Percentiles rank a stretch among this genome's conserved stretches.
Conservation (phyloP, 2,329 filamentous ascomycete species). For the Hirsutella minnesotensis region DNA sequence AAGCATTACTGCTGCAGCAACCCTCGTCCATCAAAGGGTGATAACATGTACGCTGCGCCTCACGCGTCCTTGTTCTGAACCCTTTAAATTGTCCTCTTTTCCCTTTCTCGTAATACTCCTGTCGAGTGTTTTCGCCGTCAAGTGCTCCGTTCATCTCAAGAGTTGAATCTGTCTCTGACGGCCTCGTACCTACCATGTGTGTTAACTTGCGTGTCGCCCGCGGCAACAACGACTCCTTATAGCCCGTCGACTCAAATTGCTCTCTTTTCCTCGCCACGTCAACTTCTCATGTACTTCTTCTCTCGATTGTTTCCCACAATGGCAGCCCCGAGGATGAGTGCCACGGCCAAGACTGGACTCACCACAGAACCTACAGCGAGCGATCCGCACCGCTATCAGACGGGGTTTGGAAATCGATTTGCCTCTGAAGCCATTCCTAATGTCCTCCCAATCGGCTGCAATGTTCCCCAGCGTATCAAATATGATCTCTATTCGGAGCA, state of each 20-base stretch:
- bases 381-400: constrained; percentile 41
- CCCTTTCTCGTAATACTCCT: too few species aligned
- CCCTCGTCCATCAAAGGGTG: too few species aligned
- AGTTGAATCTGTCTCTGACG: too few species aligned
- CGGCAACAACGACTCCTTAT: too few species aligned
- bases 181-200: too few species aligned
- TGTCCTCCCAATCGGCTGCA: constrained; percentile 30
- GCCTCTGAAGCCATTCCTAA: constrained; percentile 33
- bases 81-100: too few species aligned
- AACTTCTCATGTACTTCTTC: background rate
- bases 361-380: constrained; percentile 9
- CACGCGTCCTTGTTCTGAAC: too few species aligned
- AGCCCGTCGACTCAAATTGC: background rate
- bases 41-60: too few species aligned
- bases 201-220: too few species aligned
- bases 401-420: constrained; percentile 41
- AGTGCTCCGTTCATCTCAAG: too few species aligned
- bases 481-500: constrained; percentile 33
- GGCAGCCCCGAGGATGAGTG: constrained; percentile 3
- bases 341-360: constrained; percentile 10
- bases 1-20: too few species aligned
- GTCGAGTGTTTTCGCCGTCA: too few species aligned
- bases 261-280: background rate
- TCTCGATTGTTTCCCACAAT: background rate
- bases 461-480: constrained; percentile 29